Base-by-base conservation (phyloP, 2,329 filamentous ascomycete species). In the Fusarium praegraminearum region DNA sequence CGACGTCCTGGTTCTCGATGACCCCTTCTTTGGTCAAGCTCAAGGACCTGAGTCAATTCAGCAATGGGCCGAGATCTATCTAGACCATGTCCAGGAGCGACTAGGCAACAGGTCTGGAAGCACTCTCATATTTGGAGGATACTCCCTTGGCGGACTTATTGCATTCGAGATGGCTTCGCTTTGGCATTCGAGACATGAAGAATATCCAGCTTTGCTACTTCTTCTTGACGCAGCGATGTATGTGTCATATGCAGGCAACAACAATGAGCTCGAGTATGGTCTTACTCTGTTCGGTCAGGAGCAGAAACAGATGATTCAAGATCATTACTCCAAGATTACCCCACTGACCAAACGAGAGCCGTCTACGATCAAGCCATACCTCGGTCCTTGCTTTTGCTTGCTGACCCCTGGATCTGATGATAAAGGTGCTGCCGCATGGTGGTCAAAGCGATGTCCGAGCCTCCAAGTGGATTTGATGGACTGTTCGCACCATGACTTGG, bases 31-130 rank as follows among this genome's bases (percentile, higher is more conserved):
- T 15, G 47, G 47, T 51, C 47, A 38, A 26, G 10, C 20, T 15
- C 47, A 20, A 38, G 47, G 47, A 24, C 47, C 47, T 15, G 47
- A 38, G 33, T 36, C 47, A 26, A 20, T 51, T n/a, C 47, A 36
- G 7, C 47, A 51, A 51, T 51, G 47, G 47, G 47, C 47, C 47
- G 33, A 51, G 33, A 24, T 38, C 33, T 51, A 51, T 28, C 47
- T 51, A 2, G 20, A 51, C 16, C 47, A 51, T 28, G 22, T 51
- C 15, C 47, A 51, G 32, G 33, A 51, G 47, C 47, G 33, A 38
- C 15, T 51, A 28, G 47, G 33, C 10, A 7, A 24, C 30, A 28
- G 11, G 4, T 28, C 47, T 24, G 47, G 33, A 51, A n/a, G 11
- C 33, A 38, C 33, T 26, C 16, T 51, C 32, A 38, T 51, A 22